Evolutionary conservation across 148 eudicot genomes (phyloP), one percentile per base, ranked within the genome.

Genomic region (Vaccinium myrtillus): DNA sequence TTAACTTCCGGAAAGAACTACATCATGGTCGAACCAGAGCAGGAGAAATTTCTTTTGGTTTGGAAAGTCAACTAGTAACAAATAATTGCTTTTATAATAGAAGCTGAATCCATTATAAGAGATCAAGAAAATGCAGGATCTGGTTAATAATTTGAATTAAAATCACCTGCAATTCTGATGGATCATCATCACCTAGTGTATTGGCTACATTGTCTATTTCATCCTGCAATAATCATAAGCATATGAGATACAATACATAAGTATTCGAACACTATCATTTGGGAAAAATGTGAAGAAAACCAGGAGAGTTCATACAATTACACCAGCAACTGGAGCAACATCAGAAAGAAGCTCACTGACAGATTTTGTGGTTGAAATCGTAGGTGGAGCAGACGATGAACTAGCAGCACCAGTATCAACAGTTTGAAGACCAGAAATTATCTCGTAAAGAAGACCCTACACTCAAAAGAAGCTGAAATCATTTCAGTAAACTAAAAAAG

Each of bases 401-500:
- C 98, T 93, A 86, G 93, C 91, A 54, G 86, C 90, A 65, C 88
- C 93, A 81, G 87, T 86, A 81, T 91, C 87, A 43, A 86, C 87
- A 75, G 87, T 86, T 85, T 59, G 91, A 82, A 92, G 87, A 86
- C 94, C 91, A 82, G 93, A 81, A 70, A 94, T 92, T 86, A 94
- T 93, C 87, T 94, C 96, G 80, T 93, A 92, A 55, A 93, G 78
- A 74, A 93, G 87, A 79, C 84, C 89, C 98, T 91, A 84, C 43
- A 74, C 15, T 39, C 39, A 73, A 61, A 36, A 63, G 76, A 46
- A 76, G 48, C 56, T 59, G 53, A 75, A 43, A 48, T 75, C 5
- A n/a, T 80, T 59, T 80, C 71, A 18, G 18, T 25, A 39, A 32
- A 48, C 3, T n/a, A 18, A 50, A 12, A n/a, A 80, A 18, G 15